These are phyloP conservation scores for Centaurea solstitialis DNA, from an alignment of 129 eudicot species.

Conservation along the genomic window DNA sequence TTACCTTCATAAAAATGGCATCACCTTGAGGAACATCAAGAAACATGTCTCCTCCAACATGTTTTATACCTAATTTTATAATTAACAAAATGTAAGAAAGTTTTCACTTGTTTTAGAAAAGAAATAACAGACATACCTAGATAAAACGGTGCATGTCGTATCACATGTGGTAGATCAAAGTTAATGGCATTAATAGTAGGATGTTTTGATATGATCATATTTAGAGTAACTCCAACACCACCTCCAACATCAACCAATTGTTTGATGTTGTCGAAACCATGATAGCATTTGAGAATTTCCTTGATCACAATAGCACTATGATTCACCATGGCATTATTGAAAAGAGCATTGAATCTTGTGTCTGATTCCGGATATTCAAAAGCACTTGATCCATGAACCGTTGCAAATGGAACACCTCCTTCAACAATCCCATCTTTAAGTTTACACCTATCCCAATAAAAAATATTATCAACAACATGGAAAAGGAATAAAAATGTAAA, in stretches of 20 bases:
- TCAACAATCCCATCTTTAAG: slow-evolving; percentile 23
- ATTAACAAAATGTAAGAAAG: neutral
- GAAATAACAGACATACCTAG: slow-evolving; percentile 16
- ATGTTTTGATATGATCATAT: slow-evolving; percentile 19
- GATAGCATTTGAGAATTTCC: slow-evolving; percentile 19
- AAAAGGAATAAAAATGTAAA: too few species aligned
- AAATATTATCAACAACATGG: neutral
- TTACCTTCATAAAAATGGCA: too few species aligned
- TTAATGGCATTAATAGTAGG: slow-evolving; percentile 31
- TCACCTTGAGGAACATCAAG: neutral
- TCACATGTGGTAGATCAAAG: slow-evolving; percentile 42
- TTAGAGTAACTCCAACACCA: slow-evolving; percentile 34
- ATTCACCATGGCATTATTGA: slow-evolving; percentile 35
- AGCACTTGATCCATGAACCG: neutral
- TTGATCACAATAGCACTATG: slow-evolving; percentile 24
- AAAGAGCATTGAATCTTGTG: slow-evolving; percentile 15
- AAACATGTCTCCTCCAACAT: slow-evolving; percentile 50
- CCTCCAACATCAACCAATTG: slow-evolving; percentile 44
- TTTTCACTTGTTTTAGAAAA: neutral
- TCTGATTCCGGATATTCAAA: neutral
- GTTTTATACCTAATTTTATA: slow-evolving; percentile 31
- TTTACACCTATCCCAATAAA: neutral
- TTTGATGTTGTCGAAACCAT: slow-evolving; percentile 26
- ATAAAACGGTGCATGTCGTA: slow-evolving; percentile 18
- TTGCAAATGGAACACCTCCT: slow-evolving; percentile 22